These are phyloP conservation scores for Rhododendron griersonianum DNA, from an alignment of 148 eudicot species.

Conservation along the genomic window DNA sequence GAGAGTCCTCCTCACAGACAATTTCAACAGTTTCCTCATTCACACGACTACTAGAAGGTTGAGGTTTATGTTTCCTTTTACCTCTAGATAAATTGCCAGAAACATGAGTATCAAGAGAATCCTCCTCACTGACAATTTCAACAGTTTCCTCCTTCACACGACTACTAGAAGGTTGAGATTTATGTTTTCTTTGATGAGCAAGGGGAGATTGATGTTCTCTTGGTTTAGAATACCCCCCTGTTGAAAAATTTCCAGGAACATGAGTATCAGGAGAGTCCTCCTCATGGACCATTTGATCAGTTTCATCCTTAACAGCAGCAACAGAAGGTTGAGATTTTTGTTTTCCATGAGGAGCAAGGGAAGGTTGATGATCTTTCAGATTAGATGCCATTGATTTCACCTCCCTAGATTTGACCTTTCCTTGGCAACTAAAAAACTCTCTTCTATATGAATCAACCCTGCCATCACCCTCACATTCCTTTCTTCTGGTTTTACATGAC, in stretches of 20 bases:
- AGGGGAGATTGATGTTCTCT: background rate
- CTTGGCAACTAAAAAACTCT: constrained; percentile 10
- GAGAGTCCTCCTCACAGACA: constrained; percentile 30
- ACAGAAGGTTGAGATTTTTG: background rate
- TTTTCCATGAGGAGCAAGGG: constrained; percentile 11
- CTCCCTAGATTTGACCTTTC: constrained; percentile 23
- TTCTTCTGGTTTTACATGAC: constrained; percentile 35
- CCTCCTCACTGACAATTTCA: constrained; percentile 25
- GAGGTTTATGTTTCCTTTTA: background rate
- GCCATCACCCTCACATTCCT: constrained; percentile 38
- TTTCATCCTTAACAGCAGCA: background rate
- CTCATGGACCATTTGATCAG: background rate
- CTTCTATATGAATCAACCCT: constrained; percentile 19
- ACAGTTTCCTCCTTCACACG: constrained; percentile 28
- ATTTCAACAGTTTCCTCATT: constrained; percentile 21
- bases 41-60: constrained; percentile 19
- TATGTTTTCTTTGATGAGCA: background rate
- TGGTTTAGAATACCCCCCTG: background rate
- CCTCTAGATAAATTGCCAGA: constrained; percentile 27
- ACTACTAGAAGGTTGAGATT: constrained; percentile 7
- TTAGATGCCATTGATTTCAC: constrained; percentile 13
- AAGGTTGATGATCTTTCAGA: constrained; percentile 8
- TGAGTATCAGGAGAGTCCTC: background rate
- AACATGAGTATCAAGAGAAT: constrained; percentile 40
- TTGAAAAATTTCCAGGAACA: background rate